A percentile compares a stretch with the other conserved stretches of the same genome.
phyloP scores from a whole-genome alignment of 2,329 filamentous ascomycete genomes.

The Neofusicoccum kwambonambiense region DNA sequence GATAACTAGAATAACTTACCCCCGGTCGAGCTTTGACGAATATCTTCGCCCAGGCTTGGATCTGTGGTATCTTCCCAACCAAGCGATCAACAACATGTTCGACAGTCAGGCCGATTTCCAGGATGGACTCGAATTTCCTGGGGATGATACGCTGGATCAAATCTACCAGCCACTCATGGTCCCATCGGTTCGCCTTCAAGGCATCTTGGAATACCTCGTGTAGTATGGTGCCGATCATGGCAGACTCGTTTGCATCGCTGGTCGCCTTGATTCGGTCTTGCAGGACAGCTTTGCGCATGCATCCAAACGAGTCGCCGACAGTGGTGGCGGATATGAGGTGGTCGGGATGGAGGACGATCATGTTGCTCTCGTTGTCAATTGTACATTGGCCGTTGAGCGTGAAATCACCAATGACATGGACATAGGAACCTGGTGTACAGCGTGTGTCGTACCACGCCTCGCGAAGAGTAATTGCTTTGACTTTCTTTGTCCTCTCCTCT shows the following conservation, averaged over 20 bases:
- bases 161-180: conserved; percentile 62
- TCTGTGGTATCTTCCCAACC: conserved; percentile 75
- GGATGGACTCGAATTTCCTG: conserved; percentile 83
- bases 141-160: conserved; percentile 69
- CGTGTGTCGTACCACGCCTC: conserved; percentile 85
- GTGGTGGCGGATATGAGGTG: conserved; percentile 93
- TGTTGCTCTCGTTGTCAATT: conserved; percentile 76
- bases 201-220: conserved; percentile 96
- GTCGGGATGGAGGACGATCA: conserved; percentile 90
- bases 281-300: conserved; percentile 83
- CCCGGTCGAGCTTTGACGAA: conserved; percentile 74
- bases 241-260: conserved; percentile 71
- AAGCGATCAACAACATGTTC: conserved; percentile 75
- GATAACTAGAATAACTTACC: conserved; percentile 44
- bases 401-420: conserved; percentile 84
- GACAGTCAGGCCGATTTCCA: conserved; percentile 76
- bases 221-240: conserved; percentile 89
- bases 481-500: conserved; percentile 67
- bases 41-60: conserved; percentile 77
- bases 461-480: conserved; percentile 71
- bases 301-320: conserved; percentile 93
- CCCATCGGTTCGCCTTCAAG: conserved; percentile 80
- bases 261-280: conserved; percentile 94
- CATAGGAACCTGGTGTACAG: conserved; percentile 70
- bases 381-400: conserved; percentile 69